Evolutionary conservation across 441 rosid species (phyloP).

Genomic region (Isatis lusitanica): DNA sequence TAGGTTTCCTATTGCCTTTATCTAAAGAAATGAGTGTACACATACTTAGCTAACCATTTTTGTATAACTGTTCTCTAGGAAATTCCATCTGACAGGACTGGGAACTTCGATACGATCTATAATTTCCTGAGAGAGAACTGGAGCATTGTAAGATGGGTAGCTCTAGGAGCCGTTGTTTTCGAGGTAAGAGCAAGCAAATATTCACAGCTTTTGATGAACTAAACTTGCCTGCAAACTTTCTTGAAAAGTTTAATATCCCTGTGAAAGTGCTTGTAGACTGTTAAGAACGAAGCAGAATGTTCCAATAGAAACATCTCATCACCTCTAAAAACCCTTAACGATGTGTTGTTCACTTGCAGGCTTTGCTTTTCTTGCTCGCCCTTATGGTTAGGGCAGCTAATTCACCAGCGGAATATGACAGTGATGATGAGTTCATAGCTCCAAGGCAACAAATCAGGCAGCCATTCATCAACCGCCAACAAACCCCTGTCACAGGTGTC

Average conservation of each 20-base stretch:
- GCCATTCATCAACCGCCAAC: slow-evolving; percentile 78
- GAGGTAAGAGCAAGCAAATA: slow-evolving; percentile 56
- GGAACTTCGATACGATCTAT: slow-evolving; percentile 72
- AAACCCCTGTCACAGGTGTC: slow-evolving; percentile 68
- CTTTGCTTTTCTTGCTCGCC: slow-evolving; percentile 75
- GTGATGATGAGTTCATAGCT: slow-evolving; percentile 81
- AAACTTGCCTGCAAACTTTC: not conserved
- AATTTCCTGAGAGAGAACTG: slow-evolving; percentile 79
- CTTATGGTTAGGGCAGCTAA: slow-evolving; percentile 79
- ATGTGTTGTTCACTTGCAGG: slow-evolving; percentile 51
- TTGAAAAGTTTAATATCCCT: not conserved
- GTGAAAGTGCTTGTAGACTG: not conserved
- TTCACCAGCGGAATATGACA: slow-evolving; percentile 75
- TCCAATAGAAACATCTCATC: not conserved
- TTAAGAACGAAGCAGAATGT: slow-evolving; percentile 1
- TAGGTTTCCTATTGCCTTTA: slow-evolving; percentile 12
- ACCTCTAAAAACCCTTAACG: not conserved
- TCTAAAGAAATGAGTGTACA: not conserved
- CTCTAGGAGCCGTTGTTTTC: slow-evolving; percentile 80
- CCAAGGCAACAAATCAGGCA: slow-evolving; percentile 81
- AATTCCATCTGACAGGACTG: slow-evolving; percentile 87
- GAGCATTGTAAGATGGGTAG: slow-evolving; percentile 87
- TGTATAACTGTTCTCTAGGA: slow-evolving; percentile 49
- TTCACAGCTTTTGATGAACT: not conserved
- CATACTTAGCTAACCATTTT: slow-evolving; percentile 14